A percentile compares a stretch with the other conserved stretches of the same genome.
Conservation (phyloP, 768 basidiomycete species). For the Termitomyces sp. region DNA sequence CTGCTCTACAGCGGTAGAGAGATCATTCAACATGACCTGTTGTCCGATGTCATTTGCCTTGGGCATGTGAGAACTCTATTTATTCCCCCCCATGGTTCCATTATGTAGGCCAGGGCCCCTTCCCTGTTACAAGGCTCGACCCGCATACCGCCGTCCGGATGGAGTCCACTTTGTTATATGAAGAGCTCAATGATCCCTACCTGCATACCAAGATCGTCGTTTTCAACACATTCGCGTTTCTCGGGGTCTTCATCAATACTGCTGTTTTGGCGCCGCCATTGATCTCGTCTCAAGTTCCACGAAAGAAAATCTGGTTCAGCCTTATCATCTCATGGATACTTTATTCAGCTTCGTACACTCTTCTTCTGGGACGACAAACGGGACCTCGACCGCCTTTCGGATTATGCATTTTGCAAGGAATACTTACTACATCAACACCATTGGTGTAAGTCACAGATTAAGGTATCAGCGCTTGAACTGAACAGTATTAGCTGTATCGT, state of each 20-base stretch:
- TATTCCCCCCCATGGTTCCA: neutral
- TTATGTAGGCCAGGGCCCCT: neutral
- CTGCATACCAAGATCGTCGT: neutral
- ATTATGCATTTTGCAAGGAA: conserved; percentile 5
- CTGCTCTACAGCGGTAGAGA: neutral
- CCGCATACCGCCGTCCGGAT: neutral
- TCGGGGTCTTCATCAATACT: neutral
- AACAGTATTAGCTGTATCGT: conserved; percentile 3
- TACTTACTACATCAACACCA: neutral
- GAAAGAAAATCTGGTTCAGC: conserved; percentile 3
- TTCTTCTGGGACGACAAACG: conserved; percentile 4
- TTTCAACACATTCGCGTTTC: neutral
- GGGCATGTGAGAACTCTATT: neutral
- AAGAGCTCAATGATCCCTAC: neutral
- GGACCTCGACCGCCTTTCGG: conserved; percentile 3
- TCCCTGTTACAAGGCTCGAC: neutral
- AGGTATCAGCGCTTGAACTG: neutral
- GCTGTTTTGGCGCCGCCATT: neutral
- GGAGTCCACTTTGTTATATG: neutral
- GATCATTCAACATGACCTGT: neutral
- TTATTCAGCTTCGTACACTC: conserved; percentile 4
- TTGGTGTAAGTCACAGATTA: conserved; percentile 1
- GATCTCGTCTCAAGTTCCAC: neutral
- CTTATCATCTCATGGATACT: conserved; percentile 2
- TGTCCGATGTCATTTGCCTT: neutral